Base-by-base conservation (phyloP, 257 asterid genomes). In the Linaria vulgaris region DNA sequence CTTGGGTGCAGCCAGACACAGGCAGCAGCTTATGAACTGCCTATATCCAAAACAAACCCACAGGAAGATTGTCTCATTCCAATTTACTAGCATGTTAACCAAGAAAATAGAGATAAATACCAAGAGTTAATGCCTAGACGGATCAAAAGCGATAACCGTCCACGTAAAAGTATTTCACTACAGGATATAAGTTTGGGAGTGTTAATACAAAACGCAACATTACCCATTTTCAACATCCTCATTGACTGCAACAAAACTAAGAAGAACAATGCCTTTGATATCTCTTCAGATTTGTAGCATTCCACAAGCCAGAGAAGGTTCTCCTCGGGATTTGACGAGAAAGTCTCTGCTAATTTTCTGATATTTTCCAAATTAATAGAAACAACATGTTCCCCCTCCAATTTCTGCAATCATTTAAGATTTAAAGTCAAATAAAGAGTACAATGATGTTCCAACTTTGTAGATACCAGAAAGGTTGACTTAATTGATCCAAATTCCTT, bases 291-390 rank as follows among this genome's bases (percentile, higher is more conserved):
- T 63, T 71, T 81, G 85, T 88, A 82, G 85, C 96, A 87, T 45
- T 79, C 76, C 46, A 74, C 76, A 64, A 94, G 82, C 97, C 97
- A 87, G 30, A 79, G 81, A 64, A 87, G 69, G 72, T 80, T 71
- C 31, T 79, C 88, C 48, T 72, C 85, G 45, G 80, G 82, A 54
- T 61, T 74, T 60, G 22, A 39, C 27, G 72, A 66, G 65, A 89
- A 81, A 22, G 77, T 30, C 76, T 81, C 76, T 0, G 90, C 91
- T 59, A 94, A 68, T 79, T 64, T 79, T 21, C 68, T 60, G 73
- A 94, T 75, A 75, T 80, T 94, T 64, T 75, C 88, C 72, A 70
- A 31, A 72, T 90, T 94, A 55, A 78, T 51, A 10, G 85, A 79
- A 66, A 82, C 59, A 64, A 78, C 64, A 24, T 45, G 68, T 37